Evolutionary conservation across 2,329 filamentous ascomycete species (phyloP).

Genomic region (Fusarium beomiforme): DNA sequence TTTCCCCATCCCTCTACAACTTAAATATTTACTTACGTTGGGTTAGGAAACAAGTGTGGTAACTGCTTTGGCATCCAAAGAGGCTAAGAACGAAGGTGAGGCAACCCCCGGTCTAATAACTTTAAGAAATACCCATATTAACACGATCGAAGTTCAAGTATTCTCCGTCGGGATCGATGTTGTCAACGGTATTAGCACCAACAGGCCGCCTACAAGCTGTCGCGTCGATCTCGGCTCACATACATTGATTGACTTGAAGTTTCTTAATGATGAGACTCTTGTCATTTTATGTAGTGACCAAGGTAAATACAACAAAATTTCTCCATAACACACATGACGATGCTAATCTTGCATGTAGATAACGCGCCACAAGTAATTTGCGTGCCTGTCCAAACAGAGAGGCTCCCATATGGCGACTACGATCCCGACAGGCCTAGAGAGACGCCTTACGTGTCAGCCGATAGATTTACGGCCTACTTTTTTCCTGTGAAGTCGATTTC

Average conservation of each 20-base stretch:
- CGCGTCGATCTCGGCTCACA: conserved; percentile 54
- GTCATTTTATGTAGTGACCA: conserved; percentile 64
- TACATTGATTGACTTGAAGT: conserved; percentile 71
- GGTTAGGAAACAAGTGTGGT: conserved; percentile 51
- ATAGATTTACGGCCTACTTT: conserved; percentile 33
- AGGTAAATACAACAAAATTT: conserved; percentile 44
- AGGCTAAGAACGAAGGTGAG: conserved; percentile 51
- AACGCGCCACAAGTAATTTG: conserved; percentile 43
- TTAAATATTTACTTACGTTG: conserved; percentile 17
- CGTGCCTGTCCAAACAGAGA: conserved; percentile 51
- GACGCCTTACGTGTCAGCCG: conserved; percentile 4
- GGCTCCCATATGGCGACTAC: conserved; percentile 52
- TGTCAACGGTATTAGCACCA: conserved; percentile 67
- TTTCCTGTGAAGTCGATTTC: conserved; percentile 44
- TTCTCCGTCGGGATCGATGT: conserved; percentile 64
- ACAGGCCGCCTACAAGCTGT: conserved; percentile 51
- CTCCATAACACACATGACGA: background rate
- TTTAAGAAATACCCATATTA: background rate
- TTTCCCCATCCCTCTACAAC: conserved; percentile 24
- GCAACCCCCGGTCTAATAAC: too few species aligned
- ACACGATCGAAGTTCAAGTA: conserved; percentile 59
- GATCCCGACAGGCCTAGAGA: conserved; percentile 33
- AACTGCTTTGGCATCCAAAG: conserved; percentile 55
- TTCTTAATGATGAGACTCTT: conserved; percentile 70
- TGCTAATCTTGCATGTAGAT: conserved; percentile 31